Evolutionary conservation across 768 basidiomycete genomes (phyloP).

Genomic region (Inosperma sp.): DNA sequence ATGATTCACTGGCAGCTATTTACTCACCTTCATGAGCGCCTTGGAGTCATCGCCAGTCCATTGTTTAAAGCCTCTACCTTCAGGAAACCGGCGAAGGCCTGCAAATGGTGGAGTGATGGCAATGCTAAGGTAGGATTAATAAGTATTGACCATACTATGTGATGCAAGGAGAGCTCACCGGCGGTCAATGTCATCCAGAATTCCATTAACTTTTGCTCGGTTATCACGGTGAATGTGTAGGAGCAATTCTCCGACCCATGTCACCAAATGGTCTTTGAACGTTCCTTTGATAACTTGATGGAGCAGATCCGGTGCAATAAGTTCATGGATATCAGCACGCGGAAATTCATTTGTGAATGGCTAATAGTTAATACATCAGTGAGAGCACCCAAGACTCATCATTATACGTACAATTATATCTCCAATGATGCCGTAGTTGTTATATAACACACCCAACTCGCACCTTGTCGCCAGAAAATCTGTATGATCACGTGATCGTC

Average conservation of each 20-base stretch:
- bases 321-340: too few species aligned
- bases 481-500: too few species aligned
- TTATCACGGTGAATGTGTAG: background rate
- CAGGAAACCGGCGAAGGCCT: too few species aligned
- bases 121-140: background rate
- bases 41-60: constrained; percentile 11
- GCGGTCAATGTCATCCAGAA: too few species aligned
- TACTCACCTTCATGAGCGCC: constrained; percentile 6
- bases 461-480: too few species aligned
- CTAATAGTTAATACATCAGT: background rate
- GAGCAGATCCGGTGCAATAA: too few species aligned
- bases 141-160: background rate
- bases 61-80: too few species aligned
- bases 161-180: background rate
- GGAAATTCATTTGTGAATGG: too few species aligned
- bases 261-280: too few species aligned
- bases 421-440: background rate
- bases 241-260: background rate
- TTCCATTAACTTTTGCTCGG: constrained; percentile 3
- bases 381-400: background rate
- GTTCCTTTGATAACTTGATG: too few species aligned
- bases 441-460: background rate
- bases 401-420: constrained; percentile 6
- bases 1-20: too few species aligned
- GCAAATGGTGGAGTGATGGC: too few species aligned